Percentiles rank a stretch among this genome's conserved stretches.
phyloP scores from a whole-genome alignment of 257 asterid species.

The Fraxinus americana region DNA sequence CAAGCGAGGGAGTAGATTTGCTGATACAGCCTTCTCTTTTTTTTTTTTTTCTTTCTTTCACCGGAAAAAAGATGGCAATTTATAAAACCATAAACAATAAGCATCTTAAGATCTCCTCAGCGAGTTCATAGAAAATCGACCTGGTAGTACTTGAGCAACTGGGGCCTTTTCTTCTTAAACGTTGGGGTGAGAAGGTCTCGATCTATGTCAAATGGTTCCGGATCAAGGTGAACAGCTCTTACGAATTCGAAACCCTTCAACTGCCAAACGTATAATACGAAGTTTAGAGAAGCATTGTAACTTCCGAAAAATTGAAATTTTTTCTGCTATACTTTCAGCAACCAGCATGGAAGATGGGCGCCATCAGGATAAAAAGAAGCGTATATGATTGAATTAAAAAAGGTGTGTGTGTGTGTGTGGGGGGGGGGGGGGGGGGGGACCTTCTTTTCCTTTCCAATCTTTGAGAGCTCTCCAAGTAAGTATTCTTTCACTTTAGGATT shows the following conservation, averaged over 20 bases:
- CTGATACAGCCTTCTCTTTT: background rate
- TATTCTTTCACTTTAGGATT: constrained; percentile 39
- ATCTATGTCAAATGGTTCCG: constrained; percentile 48
- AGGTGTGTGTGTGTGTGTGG: too few species aligned
- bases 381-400: too few species aligned
- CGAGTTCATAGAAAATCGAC: constrained; percentile 17
- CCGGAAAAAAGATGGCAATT: background rate
- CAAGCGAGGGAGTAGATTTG: background rate
- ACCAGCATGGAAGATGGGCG: too few species aligned
- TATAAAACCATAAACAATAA: too few species aligned
- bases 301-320: background rate
- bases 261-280: constrained; percentile 29
- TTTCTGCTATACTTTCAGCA: background rate
- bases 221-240: constrained; percentile 51
- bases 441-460: constrained; percentile 43
- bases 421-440: constrained; percentile 1
- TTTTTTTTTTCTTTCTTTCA: too few species aligned
- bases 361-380: too few species aligned
- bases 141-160: constrained; percentile 45
- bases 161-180: constrained; percentile 54
- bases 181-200: constrained; percentile 54
- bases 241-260: constrained; percentile 48
- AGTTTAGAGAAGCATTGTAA: background rate
- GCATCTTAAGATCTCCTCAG: too few species aligned
- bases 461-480: constrained; percentile 40